Percentiles rank a stretch among this genome's conserved stretches.
Conservation (phyloP, 371 early-diverging fungal species). For the Lichtheimia corymbifera region DNA sequence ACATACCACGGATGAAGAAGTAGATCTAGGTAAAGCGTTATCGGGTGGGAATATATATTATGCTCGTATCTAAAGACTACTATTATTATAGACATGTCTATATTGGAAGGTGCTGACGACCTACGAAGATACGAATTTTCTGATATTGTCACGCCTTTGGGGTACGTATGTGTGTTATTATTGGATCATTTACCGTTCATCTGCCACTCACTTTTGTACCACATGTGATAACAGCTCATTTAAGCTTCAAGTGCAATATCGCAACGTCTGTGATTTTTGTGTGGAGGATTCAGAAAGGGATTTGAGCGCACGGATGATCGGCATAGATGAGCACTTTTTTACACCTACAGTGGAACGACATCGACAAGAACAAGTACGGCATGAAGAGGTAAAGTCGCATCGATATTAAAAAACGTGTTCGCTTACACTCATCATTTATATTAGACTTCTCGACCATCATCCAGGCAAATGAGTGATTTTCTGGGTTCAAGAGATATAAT, state of each 20-base stretch:
- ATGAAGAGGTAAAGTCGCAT: background rate
- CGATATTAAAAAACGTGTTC: background rate
- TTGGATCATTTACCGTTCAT: too few relatives aligned
- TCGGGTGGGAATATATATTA: background rate
- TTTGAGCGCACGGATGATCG: slow-evolving; percentile 53
- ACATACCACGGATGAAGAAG: slow-evolving; percentile 34
- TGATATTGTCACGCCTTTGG: slow-evolving; percentile 70
- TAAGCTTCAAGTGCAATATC: slow-evolving; percentile 74
- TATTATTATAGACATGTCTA: slow-evolving; percentile 27
- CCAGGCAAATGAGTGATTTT: background rate
- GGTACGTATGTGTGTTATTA: slow-evolving; percentile 25
- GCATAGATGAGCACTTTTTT: slow-evolving; percentile 78
- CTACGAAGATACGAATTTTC: slow-evolving; percentile 62
- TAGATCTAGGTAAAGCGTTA: slow-evolving; percentile 65
- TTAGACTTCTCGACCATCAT: background rate
- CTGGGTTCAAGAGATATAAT: slow-evolving; percentile 9
- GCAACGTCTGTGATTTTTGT: slow-evolving; percentile 79
- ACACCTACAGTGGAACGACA: slow-evolving; percentile 66
- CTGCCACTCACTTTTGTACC: background rate
- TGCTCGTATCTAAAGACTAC: background rate
- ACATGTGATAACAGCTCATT: slow-evolving; percentile 48
- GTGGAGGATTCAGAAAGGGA: slow-evolving; percentile 63
- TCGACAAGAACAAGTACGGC: slow-evolving; percentile 33
- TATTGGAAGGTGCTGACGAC: slow-evolving; percentile 41
- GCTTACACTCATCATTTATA: background rate